phyloP scores from a whole-genome alignment of 2,329 filamentous ascomycete species.

The Scorias spongiosa region DNA sequence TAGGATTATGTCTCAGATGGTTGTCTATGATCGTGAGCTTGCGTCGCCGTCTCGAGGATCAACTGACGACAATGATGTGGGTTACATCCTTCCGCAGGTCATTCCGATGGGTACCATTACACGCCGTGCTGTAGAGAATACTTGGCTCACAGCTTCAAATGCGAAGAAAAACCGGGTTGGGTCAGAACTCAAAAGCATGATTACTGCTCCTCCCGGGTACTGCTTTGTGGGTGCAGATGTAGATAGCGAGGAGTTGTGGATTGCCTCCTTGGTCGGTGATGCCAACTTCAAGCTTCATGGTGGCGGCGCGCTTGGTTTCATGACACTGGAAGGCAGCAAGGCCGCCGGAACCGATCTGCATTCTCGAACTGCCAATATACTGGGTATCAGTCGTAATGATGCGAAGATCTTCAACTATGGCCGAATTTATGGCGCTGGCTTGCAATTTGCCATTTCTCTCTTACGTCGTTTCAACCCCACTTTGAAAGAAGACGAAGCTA shows the following conservation, averaged over 20 bases:
- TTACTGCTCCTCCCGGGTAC: conserved; percentile 79
- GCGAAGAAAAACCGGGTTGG: conserved; percentile 92
- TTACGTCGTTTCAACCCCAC: conserved; percentile 85
- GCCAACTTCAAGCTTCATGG: conserved; percentile 90
- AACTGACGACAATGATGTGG: conserved; percentile 30
- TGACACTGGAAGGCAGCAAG: conserved; percentile 95
- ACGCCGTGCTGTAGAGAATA: conserved; percentile 85
- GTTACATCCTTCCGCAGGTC: conserved; percentile 85
- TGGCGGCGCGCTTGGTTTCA: conserved; percentile 94
- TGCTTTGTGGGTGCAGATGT: conserved; percentile 94
- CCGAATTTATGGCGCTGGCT: conserved; percentile 91
- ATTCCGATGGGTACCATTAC: conserved; percentile 99
- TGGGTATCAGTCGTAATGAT: conserved; percentile 87
- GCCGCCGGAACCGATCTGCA: conserved; percentile 86
- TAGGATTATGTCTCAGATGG: conserved; percentile 87
- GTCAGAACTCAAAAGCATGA: conserved; percentile 94
- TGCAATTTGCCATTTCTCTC: conserved; percentile 82
- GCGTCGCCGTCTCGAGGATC: conserved; percentile 12
- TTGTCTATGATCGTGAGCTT: conserved; percentile 62
- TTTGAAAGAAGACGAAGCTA: conserved; percentile 65
- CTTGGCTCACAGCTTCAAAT: conserved; percentile 95
- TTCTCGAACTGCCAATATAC: conserved; percentile 77
- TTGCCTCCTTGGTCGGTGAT: conserved; percentile 86
- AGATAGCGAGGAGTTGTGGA: conserved; percentile 95
- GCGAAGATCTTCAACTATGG: conserved; percentile 99